These are phyloP conservation scores for Solanum medicagineum DNA, from an alignment of 257 asterid genomes.

Conservation along the genomic window DNA sequence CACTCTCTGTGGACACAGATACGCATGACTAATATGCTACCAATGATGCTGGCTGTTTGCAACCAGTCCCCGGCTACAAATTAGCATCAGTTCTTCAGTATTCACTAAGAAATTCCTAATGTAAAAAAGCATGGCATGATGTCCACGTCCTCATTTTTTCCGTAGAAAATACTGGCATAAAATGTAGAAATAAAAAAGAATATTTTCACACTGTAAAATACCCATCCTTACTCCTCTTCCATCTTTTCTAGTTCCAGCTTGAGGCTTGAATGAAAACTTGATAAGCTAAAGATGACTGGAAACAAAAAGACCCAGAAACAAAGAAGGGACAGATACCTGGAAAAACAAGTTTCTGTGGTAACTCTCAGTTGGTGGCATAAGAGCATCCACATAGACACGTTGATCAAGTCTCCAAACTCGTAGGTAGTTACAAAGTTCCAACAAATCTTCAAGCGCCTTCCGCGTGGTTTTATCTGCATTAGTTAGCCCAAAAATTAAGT, in stretches of 20 bases:
- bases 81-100: neutral
- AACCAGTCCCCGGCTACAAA: neutral
- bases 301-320: neutral
- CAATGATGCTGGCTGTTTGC: neutral
- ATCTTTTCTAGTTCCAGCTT: neutral
- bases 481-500: slow-evolving; percentile 4
- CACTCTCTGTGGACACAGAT: neutral
- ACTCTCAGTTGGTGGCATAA: slow-evolving; percentile 87
- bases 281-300: neutral
- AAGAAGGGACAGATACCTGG: slow-evolving; percentile 43
- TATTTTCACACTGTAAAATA: neutral
- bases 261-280: neutral
- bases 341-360: slow-evolving; percentile 80
- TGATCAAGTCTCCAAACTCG: slow-evolving; percentile 71
- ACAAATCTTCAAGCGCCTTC: slow-evolving; percentile 87
- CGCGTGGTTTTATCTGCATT: slow-evolving; percentile 71
- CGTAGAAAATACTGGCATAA: neutral
- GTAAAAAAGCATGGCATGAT: neutral
- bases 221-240: neutral
- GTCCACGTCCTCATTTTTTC: neutral
- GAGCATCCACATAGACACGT: slow-evolving; percentile 62
- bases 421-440: slow-evolving; percentile 70
- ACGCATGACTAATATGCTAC: neutral
- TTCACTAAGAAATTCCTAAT: neutral
- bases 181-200: neutral